These are phyloP conservation scores for Orbilia javanica DNA, from an alignment of 2,329 filamentous ascomycete species.

Conservation along the genomic window DNA sequence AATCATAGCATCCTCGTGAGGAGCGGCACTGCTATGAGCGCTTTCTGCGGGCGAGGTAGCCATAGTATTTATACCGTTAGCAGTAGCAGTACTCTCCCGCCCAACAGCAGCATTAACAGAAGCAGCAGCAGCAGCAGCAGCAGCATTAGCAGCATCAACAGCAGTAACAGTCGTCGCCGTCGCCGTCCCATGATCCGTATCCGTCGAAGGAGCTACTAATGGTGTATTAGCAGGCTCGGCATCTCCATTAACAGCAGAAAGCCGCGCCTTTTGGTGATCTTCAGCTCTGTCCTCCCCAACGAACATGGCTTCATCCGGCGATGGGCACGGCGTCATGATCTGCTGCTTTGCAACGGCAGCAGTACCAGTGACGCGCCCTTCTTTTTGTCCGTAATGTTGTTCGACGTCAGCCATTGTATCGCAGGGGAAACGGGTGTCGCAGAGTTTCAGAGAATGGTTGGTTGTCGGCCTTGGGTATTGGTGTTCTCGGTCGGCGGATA, in stretches of 20 bases:
- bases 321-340: conserved; percentile 55
- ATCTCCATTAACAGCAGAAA: conserved; percentile 14
- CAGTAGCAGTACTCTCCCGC: too few relatives aligned
- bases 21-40: conserved; percentile 13
- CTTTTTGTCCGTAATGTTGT: conserved; percentile 38
- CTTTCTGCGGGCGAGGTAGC: conserved; percentile 39
- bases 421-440: conserved; percentile 27
- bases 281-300: conserved; percentile 37
- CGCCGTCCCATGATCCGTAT: conserved; percentile 20
- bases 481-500: conserved; percentile 29
- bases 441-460: conserved; percentile 10
- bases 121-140: background rate
- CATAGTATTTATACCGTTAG: conserved; percentile 6
- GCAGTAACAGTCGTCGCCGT: background rate
- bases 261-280: conserved; percentile 14
- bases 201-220: conserved; percentile 11
- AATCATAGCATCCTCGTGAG: conserved; percentile 9
- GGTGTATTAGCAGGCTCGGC: background rate
- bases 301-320: conserved; percentile 58
- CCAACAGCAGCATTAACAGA: background rate
- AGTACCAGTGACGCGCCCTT: conserved; percentile 45
- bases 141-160: background rate
- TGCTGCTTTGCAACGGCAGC: conserved; percentile 5
- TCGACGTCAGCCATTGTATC: conserved; percentile 52
- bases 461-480: background rate